Percentiles rank a stretch among this genome's conserved stretches.
Evolutionary conservation across 345 rosid species (phyloP).

Genomic region (Brassica napus): DNA sequence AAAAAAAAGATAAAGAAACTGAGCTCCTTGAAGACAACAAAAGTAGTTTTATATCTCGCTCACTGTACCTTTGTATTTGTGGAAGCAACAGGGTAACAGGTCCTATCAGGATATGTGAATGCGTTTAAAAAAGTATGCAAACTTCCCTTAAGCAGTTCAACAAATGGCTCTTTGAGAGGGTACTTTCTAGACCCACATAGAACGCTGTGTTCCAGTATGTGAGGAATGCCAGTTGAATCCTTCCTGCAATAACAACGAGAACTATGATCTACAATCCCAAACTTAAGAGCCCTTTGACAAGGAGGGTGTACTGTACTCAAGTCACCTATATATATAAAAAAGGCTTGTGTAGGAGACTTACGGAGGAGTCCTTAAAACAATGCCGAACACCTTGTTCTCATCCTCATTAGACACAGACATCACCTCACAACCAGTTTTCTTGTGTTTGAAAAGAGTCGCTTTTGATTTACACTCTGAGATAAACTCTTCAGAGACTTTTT

Average conservation of each 20-base stretch:
- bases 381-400: conserved; percentile 87
- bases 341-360: conserved; percentile 40
- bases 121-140: conserved; percentile 93
- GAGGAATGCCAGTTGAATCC: conserved; percentile 98
- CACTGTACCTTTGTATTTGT: conserved; percentile 76
- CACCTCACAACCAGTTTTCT: conserved; percentile 87
- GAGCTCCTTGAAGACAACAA: background rate
- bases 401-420: conserved; percentile 91
- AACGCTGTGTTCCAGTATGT: conserved; percentile 95
- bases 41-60: background rate
- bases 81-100: conserved; percentile 98
- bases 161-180: conserved; percentile 97
- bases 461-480: conserved; percentile 91
- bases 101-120: conserved; percentile 96
- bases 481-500: conserved; percentile 81
- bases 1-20: conserved; percentile 4
- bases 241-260: conserved; percentile 55
- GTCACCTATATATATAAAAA: background rate
- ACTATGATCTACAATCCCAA: background rate
- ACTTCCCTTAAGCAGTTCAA: conserved; percentile 91
- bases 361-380: conserved; percentile 92
- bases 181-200: conserved; percentile 95
- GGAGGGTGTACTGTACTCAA: conserved; percentile 12
- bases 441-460: conserved; percentile 78
- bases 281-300: background rate